phyloP scores from a whole-genome alignment of 192 early-diverging fungal genomes.

The Umbelopsis vinacea region DNA sequence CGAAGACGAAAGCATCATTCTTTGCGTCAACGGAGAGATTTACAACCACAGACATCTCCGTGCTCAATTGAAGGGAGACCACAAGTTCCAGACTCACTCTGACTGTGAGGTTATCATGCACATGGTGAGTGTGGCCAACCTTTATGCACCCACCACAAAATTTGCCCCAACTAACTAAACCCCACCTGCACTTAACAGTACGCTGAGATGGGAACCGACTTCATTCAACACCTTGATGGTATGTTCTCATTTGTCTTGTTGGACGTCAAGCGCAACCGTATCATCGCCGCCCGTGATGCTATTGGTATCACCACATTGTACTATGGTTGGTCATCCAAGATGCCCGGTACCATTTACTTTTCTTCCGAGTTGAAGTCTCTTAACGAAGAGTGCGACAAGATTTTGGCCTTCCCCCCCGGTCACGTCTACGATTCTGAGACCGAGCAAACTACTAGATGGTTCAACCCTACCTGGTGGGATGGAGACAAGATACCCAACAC shows the following conservation, averaged over 20 bases:
- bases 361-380: constrained; percentile 95
- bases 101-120: constrained; percentile 98
- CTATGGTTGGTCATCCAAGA: constrained; percentile 82
- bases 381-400: constrained; percentile 97
- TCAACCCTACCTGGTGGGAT: constrained; percentile 91
- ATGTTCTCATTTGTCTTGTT: constrained; percentile 97
- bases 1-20: constrained; percentile 84
- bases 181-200: constrained; percentile 57
- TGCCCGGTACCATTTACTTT: constrained; percentile 90
- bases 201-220: constrained; percentile 81
- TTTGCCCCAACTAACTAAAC: background rate
- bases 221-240: constrained; percentile 89
- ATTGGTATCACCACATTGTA: constrained; percentile 99
- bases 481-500: constrained; percentile 55
- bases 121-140: constrained; percentile 58
- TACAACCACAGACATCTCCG: constrained; percentile 95
- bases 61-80: constrained; percentile 69
- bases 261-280: constrained; percentile 78
- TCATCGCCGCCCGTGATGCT: constrained; percentile 95
- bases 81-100: constrained; percentile 92
- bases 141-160: background rate
- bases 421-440: constrained; percentile 86
- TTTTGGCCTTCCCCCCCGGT: constrained; percentile 97
- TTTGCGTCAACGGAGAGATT: constrained; percentile 98
- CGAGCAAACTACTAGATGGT: constrained; percentile 83